phyloP scores from a whole-genome alignment of 495 filamentous ascomycete species.

The Penicillium nucicola region DNA sequence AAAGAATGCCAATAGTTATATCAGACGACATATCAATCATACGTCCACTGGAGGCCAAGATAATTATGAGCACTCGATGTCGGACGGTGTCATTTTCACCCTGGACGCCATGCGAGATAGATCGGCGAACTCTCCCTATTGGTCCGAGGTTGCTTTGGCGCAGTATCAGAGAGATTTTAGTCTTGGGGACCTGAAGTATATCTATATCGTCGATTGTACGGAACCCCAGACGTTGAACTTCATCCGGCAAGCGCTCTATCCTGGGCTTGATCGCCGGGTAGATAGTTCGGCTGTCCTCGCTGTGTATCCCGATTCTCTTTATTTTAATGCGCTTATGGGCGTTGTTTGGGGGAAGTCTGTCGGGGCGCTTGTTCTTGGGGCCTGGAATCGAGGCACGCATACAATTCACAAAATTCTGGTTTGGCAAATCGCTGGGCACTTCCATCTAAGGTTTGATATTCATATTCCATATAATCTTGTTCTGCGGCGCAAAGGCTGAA shows the following conservation, averaged over 20 bases:
- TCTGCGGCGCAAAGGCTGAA: no score
- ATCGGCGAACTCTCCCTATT: background rate
- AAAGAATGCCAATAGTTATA: no score
- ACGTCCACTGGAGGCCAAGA: no score
- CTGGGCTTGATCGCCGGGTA: background rate
- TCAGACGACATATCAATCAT: no score
- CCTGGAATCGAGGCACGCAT: background rate
- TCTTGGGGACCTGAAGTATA: background rate
- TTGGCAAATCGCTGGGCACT: background rate
- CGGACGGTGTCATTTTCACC: background rate
- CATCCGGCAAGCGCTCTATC: background rate
- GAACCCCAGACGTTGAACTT: background rate
- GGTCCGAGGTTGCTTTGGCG: constrained; percentile 1
- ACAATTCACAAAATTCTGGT: background rate
- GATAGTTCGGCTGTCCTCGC: no score
- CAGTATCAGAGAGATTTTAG: background rate
- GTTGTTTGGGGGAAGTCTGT: background rate
- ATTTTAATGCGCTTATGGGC: background rate
- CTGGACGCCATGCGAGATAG: no score
- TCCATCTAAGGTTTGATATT: background rate
- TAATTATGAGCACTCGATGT: no score
- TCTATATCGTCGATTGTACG: background rate
- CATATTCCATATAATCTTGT: no score
- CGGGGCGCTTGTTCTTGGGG: background rate
- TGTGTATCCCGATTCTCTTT: background rate